phyloP scores from a whole-genome alignment of 2,329 filamentous ascomycete species.

The Colletotrichum sp. region DNA sequence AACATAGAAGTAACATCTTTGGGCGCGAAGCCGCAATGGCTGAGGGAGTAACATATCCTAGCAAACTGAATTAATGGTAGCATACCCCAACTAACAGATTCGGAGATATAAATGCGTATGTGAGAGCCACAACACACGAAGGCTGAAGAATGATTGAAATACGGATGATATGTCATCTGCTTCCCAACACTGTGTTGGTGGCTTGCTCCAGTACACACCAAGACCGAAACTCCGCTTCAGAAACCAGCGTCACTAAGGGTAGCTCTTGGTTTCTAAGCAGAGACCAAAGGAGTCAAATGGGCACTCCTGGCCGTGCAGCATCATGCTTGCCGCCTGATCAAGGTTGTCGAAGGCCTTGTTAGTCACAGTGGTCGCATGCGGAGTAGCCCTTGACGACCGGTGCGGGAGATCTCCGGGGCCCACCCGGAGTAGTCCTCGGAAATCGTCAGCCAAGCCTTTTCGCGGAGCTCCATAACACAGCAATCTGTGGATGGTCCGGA shows the following conservation, averaged over 20 bases:
- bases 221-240: neutral
- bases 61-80: neutral
- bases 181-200: neutral
- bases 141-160: neutral
- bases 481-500: neutral
- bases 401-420: neutral
- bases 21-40: neutral
- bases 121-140: neutral
- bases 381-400: neutral
- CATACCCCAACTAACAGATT: neutral
- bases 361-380: neutral
- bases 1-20: neutral
- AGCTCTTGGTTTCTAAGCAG: neutral
- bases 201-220: neutral
- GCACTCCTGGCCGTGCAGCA: neutral
- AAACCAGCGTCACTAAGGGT: neutral
- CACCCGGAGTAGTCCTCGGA: neutral
- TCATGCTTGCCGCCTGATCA: neutral
- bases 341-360: neutral
- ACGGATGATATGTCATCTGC: neutral
- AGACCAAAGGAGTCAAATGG: neutral
- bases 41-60: neutral
- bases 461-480: neutral
- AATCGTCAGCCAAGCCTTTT: neutral
- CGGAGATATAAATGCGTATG: neutral